Percentiles rank a stretch among this genome's conserved stretches.
phyloP scores from a whole-genome alignment of 768 basidiomycete species.

The Russula vinacea region DNA sequence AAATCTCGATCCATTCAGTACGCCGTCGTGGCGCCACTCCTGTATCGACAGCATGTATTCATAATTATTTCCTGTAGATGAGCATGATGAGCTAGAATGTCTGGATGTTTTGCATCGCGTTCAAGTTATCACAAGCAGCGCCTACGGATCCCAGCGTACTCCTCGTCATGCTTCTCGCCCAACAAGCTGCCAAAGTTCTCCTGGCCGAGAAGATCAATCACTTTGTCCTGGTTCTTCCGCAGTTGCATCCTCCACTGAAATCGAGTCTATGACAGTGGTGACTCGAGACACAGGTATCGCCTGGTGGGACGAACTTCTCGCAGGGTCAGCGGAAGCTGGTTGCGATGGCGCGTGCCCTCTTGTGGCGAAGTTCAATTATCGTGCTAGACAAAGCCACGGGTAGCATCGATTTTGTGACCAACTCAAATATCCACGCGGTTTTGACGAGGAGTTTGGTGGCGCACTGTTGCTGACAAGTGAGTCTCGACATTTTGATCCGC shows the following conservation, averaged over 20 bases:
- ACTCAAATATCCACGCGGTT: constrained; percentile 80
- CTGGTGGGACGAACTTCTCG: constrained; percentile 88
- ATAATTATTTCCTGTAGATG: constrained; percentile 41
- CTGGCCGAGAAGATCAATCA: constrained; percentile 37
- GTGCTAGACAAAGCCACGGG: constrained; percentile 83
- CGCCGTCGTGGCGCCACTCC: constrained; percentile 20
- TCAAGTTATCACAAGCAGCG: constrained; percentile 61
- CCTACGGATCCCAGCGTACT: constrained; percentile 46
- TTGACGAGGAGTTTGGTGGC: constrained; percentile 77
- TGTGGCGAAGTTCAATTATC: constrained; percentile 68
- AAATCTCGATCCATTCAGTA: constrained; percentile 71
- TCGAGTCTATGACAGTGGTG: constrained; percentile 55
- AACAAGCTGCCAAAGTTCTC: constrained; percentile 46
- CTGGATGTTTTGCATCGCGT: constrained; percentile 79
- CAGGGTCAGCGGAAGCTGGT: constrained; percentile 89
- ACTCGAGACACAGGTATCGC: constrained; percentile 72
- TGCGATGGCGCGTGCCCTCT: constrained; percentile 78
- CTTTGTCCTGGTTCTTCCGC: constrained; percentile 44
- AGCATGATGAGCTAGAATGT: constrained; percentile 77
- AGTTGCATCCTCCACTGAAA: constrained; percentile 44
- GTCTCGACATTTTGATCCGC: constrained; percentile 34
- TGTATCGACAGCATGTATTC: not conserved
- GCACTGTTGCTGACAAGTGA: constrained; percentile 70
- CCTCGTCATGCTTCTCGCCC: constrained; percentile 50
- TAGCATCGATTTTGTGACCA: constrained; percentile 83